These are phyloP conservation scores for Tulasnella sp. DNA, from an alignment of 768 basidiomycete species.

Conservation along the genomic window DNA sequence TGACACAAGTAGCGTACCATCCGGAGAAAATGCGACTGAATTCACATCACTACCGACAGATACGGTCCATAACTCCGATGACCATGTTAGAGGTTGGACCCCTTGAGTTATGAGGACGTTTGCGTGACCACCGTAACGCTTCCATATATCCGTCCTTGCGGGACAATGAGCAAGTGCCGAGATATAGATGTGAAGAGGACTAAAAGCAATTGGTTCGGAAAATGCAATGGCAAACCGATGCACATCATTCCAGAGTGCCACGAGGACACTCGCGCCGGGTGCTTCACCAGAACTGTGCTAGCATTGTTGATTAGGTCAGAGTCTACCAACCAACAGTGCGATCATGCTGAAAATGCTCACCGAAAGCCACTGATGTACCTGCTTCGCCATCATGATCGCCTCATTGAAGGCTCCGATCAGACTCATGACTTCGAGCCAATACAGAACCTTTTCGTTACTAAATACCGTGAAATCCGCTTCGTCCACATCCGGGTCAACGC, in stretches of 20 bases:
- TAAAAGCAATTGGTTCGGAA: neutral
- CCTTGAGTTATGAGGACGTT: no score
- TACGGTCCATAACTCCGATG: neutral
- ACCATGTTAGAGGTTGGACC: neutral
- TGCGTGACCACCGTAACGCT: neutral
- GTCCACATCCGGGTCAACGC: neutral
- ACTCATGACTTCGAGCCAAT: constrained; percentile 4
- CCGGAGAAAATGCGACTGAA: neutral
- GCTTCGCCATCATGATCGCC: neutral
- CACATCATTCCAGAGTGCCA: neutral
- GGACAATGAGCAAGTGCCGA: neutral
- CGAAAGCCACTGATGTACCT: neutral
- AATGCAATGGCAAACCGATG: neutral
- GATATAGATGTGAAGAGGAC: neutral
- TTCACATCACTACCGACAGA: neutral
- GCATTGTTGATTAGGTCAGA: neutral
- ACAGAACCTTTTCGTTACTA: neutral
- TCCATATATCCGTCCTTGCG: neutral
- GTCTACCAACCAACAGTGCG: neutral
- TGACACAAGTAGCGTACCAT: neutral
- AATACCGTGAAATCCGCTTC: neutral
- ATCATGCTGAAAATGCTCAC: neutral
- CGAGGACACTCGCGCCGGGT: neutral
- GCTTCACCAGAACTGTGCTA: neutral
- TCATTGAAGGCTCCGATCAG: neutral